Evolutionary conservation across 495 filamentous ascomycete genomes (phyloP), one percentile per base, ranked within the genome.

Genomic region (Clavariopsis aquatica): DNA sequence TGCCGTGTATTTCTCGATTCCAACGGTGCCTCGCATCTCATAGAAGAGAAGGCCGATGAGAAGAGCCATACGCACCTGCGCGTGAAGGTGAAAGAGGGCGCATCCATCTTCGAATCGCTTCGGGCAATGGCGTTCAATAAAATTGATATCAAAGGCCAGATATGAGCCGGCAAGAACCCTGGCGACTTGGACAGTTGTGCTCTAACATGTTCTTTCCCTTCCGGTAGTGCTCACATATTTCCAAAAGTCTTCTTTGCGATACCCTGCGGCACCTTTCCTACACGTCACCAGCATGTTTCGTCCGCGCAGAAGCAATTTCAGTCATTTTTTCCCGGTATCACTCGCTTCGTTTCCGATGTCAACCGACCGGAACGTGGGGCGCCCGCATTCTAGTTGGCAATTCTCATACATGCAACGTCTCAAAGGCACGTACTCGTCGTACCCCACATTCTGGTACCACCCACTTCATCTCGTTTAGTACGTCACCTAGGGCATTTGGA

Each of bases 131-230:
- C 93, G 53, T 92, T 96, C 76, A 80, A 84, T 69, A 87, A 87
- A 71, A 87, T 97, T 79, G 93, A 98, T 77, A 94, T 96, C 78
- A 97, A 97, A 79, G 93, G 94, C 71, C 93, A 98, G 52, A 71
- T 68, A 55, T 68, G 38, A 66, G 23, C 51, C 26, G 22, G 4
- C 23, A 3, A 27, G 7, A 19, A 6, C 15, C 1, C 29, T 22
- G 20, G 5, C 27, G 52, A 55, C 17, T 15, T 29, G n/a, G 34
- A 24, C 6, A 17, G 9, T 55, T 56, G 8, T 57, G 36, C 49
- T 29, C 38, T 54, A 34, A 28, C 52, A 24, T 49, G 22, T 57
- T 41, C 26, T n/a, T 46, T 31, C 15, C 34, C 15, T 29, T 28
- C 31, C 20, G 23, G 41, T 23, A 9, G 1, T 36, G 22, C 34